Percentiles rank a stretch among this genome's conserved stretches.
phyloP scores from a whole-genome alignment of 1,139 yeast species.

The Geotrichum candidum region DNA sequence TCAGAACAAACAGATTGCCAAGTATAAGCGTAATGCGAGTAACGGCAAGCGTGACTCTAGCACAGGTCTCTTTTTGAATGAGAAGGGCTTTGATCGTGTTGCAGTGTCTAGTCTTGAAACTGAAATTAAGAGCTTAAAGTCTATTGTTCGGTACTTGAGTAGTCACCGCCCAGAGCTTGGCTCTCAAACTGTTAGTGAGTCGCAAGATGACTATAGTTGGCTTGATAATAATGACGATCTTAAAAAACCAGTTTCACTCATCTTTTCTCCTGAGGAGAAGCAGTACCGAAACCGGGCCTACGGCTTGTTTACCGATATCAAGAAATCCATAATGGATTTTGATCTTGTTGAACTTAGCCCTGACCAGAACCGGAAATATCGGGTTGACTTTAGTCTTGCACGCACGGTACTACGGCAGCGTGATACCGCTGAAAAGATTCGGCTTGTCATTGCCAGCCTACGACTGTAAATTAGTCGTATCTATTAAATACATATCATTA shows the following conservation, averaged over 20 bases:
- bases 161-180: not conserved
- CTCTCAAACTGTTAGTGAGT: not conserved
- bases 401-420: not conserved
- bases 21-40: constrained; percentile 16
- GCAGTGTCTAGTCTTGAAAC: constrained; percentile 19
- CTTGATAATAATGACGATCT: constrained; percentile 1
- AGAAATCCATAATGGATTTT: constrained; percentile 18
- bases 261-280: constrained; percentile 13
- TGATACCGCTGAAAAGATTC: constrained; percentile 4
- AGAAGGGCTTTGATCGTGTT: constrained; percentile 14
- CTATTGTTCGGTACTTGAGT: constrained; percentile 19
- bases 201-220: constrained; percentile 7
- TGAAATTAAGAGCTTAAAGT: constrained; percentile 21
- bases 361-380: not conserved
- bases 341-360: constrained; percentile 15
- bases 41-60: constrained; percentile 2
- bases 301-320: constrained; percentile 19
- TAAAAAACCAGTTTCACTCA: not conserved
- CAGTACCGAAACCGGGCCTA: constrained; percentile 6
- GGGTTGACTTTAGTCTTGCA: not conserved
- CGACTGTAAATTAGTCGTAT: not conserved
- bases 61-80: not conserved
- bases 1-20: constrained; percentile 27
- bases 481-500: not conserved
- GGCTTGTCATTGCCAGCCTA: constrained; percentile 5